Evolutionary conservation across 768 basidiomycete genomes (phyloP), one percentile per base, ranked within the genome.

Genomic region (Serendipita sp.): DNA sequence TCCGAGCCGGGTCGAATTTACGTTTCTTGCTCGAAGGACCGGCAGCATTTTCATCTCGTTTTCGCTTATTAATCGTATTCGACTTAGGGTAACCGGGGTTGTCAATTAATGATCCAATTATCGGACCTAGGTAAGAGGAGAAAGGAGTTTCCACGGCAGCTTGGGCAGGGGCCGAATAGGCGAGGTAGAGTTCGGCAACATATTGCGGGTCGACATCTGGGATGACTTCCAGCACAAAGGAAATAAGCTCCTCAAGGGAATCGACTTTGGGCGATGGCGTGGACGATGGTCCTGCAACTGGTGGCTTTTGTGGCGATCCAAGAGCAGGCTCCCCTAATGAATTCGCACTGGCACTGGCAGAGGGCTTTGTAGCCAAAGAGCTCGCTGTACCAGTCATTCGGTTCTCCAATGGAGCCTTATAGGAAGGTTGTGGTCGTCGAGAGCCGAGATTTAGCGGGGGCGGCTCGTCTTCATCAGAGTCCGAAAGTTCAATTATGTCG

Each of bases 131-230:
- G n/a, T 28, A 48, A 9, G n/a, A 20, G n/a, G 43, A 80, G 77
- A 14, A 74, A 14, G 38, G 14, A 34, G 31, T 9, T 65, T 0
- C 74, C 73, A 3, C 66, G 62, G 44, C 74, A 67, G 3, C 74
- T 71, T 30, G 78, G 69, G 64, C 13, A 17, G 33, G 4, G 7
- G 30, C 1, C 17, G 60, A 38, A n/a, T 79, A 73, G 44, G 75
- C 68, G 41, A 75, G 71, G 31, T 87, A 68, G 33, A 87, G 79
- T 1, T 69, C 65, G 24, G 75, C 68, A 13, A 78, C 78, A 65
- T 88, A 77, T 2, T 75, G 73, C 0, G 83, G 81, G 22, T 79
- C 75, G 24, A 88, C 84, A 66, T 88, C 85, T 0, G 88, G 88
- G 13, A 88, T 70, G 48, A 90, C 79, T 67, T 87, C 85, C 41